These are phyloP conservation scores for Cutaneotrichosporon cavernicola DNA, from an alignment of 1,284 basidiomycete genomes.

Conservation along the genomic window DNA sequence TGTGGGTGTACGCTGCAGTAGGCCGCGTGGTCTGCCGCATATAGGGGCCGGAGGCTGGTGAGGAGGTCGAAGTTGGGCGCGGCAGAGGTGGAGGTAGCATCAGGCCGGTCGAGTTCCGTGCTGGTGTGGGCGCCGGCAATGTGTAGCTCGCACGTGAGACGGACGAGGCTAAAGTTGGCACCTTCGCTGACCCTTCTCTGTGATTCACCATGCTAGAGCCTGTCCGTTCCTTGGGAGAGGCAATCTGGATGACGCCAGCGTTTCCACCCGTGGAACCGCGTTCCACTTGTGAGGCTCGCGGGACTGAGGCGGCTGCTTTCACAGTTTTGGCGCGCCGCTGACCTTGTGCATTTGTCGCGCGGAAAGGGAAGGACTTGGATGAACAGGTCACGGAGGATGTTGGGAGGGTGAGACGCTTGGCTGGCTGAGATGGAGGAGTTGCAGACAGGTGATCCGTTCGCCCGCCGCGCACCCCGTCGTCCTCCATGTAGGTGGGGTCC, in stretches of 20 bases:
- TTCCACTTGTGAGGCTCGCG: background rate
- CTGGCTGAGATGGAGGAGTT: too few relatives aligned
- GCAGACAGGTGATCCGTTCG: background rate
- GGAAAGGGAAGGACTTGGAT: background rate
- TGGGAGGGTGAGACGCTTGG: background rate
- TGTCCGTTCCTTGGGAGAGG: background rate
- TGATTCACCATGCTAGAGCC: background rate
- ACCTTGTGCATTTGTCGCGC: background rate
- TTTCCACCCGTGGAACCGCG: background rate
- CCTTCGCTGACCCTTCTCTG: background rate
- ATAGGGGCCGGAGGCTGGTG: background rate
- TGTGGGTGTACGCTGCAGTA: too few relatives aligned
- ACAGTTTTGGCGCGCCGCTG: background rate
- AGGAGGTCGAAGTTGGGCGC: background rate
- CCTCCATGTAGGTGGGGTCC: background rate
- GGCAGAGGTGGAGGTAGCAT: constrained; percentile 4
- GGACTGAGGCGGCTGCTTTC: background rate
- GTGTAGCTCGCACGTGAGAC: background rate
- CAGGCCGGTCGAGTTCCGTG: background rate
- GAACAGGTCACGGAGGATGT: background rate
- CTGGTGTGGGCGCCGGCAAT: background rate
- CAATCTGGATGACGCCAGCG: background rate
- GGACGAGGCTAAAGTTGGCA: background rate
- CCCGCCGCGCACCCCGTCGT: background rate
- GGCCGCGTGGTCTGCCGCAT: background rate